Percentiles rank a stretch among this genome's conserved stretches.
phyloP scores from a whole-genome alignment of 2,329 filamentous ascomycete genomes.

The Monosporascus sp. region DNA sequence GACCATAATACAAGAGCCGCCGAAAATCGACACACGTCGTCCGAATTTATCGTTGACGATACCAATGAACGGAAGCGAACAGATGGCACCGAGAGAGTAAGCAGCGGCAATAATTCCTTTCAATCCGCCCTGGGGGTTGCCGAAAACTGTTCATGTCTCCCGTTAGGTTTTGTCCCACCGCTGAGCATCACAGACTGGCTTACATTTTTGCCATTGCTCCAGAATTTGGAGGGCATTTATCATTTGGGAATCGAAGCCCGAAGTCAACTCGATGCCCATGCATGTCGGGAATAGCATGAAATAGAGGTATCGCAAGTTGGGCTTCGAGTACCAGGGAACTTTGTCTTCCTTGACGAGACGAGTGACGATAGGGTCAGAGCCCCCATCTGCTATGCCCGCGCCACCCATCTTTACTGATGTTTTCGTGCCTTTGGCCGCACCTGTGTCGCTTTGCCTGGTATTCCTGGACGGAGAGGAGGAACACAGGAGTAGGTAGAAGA shows the following conservation, averaged over 20 bases:
- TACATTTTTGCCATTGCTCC: conserved; percentile 30
- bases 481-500: too few relatives aligned
- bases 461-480: neutral
- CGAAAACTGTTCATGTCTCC: conserved; percentile 33
- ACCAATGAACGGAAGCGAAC: conserved; percentile 53
- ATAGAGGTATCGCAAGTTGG: conserved; percentile 52
- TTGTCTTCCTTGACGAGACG: conserved; percentile 34
- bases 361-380: conserved; percentile 32
- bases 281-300: conserved; percentile 54
- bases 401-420: conserved; percentile 12
- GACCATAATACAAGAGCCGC: conserved; percentile 49
- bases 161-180: conserved; percentile 4
- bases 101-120: conserved; percentile 53
- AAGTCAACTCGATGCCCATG: conserved; percentile 54
- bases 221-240: conserved; percentile 41
- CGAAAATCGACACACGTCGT: conserved; percentile 51
- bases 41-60: conserved; percentile 50
- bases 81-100: conserved; percentile 55
- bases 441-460: neutral
- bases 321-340: conserved; percentile 52
- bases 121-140: conserved; percentile 36
- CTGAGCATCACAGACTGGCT: conserved; percentile 8
- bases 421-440: neutral
- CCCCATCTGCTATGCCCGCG: conserved; percentile 13
- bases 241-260: conserved; percentile 41